Evolutionary conservation across 495 filamentous ascomycete genomes (phyloP).

Genomic region (Neurospora sp.): DNA sequence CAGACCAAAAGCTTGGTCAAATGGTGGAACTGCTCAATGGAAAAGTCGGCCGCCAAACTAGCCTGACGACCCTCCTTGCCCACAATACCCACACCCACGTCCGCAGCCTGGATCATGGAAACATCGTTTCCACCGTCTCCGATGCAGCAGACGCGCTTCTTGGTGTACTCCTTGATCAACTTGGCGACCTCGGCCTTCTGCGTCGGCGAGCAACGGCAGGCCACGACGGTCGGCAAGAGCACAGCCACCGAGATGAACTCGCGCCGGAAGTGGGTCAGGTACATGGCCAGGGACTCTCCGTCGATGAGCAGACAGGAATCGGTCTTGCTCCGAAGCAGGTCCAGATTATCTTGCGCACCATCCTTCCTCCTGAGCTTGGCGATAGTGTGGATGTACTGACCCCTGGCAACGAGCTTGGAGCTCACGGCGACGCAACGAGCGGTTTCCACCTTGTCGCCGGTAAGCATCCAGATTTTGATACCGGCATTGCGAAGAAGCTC

Average conservation of each 20-base stretch:
- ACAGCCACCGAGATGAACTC: conserved; percentile 88
- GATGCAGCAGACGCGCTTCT: conserved; percentile 91
- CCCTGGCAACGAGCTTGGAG: conserved; percentile 85
- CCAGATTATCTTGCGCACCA: conserved; percentile 72
- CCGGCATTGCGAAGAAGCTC: conserved; percentile 95
- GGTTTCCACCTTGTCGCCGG: conserved; percentile 97
- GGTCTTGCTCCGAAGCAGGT: conserved; percentile 81
- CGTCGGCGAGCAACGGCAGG: conserved; percentile 93
- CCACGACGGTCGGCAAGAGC: conserved; percentile 79
- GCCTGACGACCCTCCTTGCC: conserved; percentile 97
- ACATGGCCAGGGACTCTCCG: conserved; percentile 75
- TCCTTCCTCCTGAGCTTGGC: conserved; percentile 70
- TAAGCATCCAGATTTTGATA: conserved; percentile 99
- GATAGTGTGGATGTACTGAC: conserved; percentile 93
- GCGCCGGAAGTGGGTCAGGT: conserved; percentile 67
- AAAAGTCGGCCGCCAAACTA: conserved; percentile 90
- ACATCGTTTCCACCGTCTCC: conserved; percentile 98
- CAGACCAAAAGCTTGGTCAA: conserved; percentile 96
- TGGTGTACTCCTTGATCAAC: conserved; percentile 84
- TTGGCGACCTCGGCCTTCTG: conserved; percentile 92
- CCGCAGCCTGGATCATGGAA: conserved; percentile 97
- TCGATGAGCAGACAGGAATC: conserved; percentile 87
- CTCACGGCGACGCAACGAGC: conserved; percentile 93
- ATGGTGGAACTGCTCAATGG: conserved; percentile 87
- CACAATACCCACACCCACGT: conserved; percentile 95